Evolutionary conservation across 768 basidiomycete genomes (phyloP), one percentile per base, ranked within the genome.

Genomic region (Mycena capillaripes): DNA sequence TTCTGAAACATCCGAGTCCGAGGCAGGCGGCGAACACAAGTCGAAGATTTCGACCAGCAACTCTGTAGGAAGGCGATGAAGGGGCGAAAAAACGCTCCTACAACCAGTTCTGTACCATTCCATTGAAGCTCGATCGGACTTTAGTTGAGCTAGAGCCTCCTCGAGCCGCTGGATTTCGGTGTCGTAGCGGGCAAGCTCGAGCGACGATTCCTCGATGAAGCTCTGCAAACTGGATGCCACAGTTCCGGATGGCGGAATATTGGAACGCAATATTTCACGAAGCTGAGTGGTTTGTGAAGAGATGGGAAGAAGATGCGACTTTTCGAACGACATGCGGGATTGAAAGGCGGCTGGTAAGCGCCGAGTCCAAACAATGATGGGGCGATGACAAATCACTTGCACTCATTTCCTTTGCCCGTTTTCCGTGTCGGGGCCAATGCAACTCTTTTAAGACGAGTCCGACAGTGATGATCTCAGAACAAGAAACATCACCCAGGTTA

Each of bases 1-100:
- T 25, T 36, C 32, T 21, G 66, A 58, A 19, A 59, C 11, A 25
- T 34, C 25, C 2, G 19, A 5, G 23, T 12, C 29, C 60, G n/a
- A n/a, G n/a, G n/a, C 59, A 14, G 34, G 25, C 32, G 66, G 66
- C 7, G 42, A 25, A 16, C 58, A 42, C 19, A 60, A 21, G 4
- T 46, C 63, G 63, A 71, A 65, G 34, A 65, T 61, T 46, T 65
- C 61, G 10, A 12, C 19, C 38, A 70, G 23, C 25, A 61, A 34
- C 17, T 71, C 70, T 0, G 32, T 27, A 5, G 64, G 70, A 5
- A 71, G 56, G 19, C 46, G 44, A 3, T 57, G 55, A 7, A 44
- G 32, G 21, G 48, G 57, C 19, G 64, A 53, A 27, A 30, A 42
- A 12, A 66, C 27, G 50, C 64, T 66, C 19, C 34, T 36, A 21